Evolutionary conservation across 768 basidiomycete genomes (phyloP), one percentile per base, ranked within the genome.

Genomic region (Suillus spraguei): DNA sequence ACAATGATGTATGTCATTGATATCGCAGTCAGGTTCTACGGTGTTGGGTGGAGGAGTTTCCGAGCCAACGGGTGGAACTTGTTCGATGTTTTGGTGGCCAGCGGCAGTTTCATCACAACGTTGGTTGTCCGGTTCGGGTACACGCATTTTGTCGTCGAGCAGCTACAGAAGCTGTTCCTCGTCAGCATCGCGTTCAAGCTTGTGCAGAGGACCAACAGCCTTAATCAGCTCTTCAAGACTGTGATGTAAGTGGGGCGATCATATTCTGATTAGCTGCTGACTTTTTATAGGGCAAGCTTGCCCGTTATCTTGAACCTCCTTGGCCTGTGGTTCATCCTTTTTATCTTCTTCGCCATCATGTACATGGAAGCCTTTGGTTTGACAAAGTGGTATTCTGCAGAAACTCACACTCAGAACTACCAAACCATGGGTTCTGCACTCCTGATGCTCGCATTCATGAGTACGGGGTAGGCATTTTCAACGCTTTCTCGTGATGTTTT

Each of bases 181-280:
- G 95, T 96, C 69, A 87, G 89, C 69, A 94, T 98, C 63, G 89
- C 94, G 0, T 90, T 98, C 83, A 99, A 99, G 75, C 85, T 99
- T 13, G 92, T 97, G 0, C 94, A 98, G 70, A 84, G 91, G 47
- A 90, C 89, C 64, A 88, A 93, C 70, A 87, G 87, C 65, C 80
- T 99, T 65, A 98, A 98, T 70, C 94, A 96, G 78, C 81, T 99
- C 20, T 98, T 98, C 85, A 98, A 98, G 79, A 97, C 95, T 20
- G 92, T 93, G 6, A 85, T 92, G 94, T 97, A 81, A 59, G 95
- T 82, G 10, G 24, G 20, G 11, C 28, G 60, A 16, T 7, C 13
- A 24, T 5, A 36, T 47, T 42, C 24, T 24, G 63, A n/a, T 60
- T 49, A 16, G 22, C 35, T 60, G 59, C 8, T 44, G 39, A 56